Conservation (phyloP, 1,139 yeast species). For the Kodamaea derodonti region DNA sequence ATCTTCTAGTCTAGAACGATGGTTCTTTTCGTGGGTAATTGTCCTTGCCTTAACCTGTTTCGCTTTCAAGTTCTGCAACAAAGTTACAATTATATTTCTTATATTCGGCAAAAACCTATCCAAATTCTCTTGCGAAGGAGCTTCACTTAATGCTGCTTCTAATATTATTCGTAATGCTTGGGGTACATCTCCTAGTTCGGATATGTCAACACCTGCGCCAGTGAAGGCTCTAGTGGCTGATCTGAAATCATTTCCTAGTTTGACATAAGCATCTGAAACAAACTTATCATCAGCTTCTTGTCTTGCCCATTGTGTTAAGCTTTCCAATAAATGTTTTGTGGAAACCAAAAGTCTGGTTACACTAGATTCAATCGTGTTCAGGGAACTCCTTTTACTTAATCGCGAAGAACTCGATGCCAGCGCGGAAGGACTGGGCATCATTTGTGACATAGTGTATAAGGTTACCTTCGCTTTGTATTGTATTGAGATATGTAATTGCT, state of each 20-base stretch:
- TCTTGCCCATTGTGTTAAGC: slow-evolving; percentile 88
- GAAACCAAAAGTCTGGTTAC: slow-evolving; percentile 82
- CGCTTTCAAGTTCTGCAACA: slow-evolving; percentile 74
- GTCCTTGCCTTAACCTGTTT: slow-evolving; percentile 61
- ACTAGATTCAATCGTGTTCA: slow-evolving; percentile 74
- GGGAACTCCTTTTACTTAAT: slow-evolving; percentile 26
- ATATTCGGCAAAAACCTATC: slow-evolving; percentile 82
- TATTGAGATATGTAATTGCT: too few relatives aligned
- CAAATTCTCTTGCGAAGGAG: slow-evolving; percentile 79
- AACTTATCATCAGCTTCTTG: slow-evolving; percentile 73
- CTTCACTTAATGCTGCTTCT: slow-evolving; percentile 83
- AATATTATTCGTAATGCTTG: slow-evolving; percentile 65
- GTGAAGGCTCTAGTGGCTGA: slow-evolving; percentile 75
- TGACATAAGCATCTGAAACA: slow-evolving; percentile 90
- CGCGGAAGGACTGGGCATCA: slow-evolving; percentile 6
- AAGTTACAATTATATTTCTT: slow-evolving; percentile 77
- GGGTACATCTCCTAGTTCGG: slow-evolving; percentile 78
- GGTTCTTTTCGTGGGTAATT: slow-evolving; percentile 22
- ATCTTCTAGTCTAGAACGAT: slow-evolving; percentile 2
- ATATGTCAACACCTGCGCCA: slow-evolving; percentile 62
- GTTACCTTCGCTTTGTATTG: too few relatives aligned
- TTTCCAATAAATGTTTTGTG: slow-evolving; percentile 80
- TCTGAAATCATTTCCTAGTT: slow-evolving; percentile 89
- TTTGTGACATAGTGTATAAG: slow-evolving; percentile 6
- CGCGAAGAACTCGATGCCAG: slow-evolving; percentile 8